Conservation (phyloP, 768 basidiomycete species). For the Mycena crocata region DNA sequence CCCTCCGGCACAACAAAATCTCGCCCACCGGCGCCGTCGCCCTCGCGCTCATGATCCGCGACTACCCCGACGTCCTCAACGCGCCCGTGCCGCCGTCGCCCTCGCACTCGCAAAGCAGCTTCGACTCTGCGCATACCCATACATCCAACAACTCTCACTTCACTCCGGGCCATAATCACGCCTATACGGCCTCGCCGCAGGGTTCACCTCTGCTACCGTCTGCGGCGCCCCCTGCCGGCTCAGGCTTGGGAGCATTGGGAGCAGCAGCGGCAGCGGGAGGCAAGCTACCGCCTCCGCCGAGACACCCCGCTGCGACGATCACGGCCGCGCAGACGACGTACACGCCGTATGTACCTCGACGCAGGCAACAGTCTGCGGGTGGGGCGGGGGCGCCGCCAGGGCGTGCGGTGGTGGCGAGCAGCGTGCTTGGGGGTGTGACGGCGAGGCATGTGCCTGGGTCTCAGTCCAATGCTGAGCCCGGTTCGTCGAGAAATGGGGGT, state of each 20-base stretch:
- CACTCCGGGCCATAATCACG: too few relatives aligned
- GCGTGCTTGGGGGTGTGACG: constrained; percentile 64
- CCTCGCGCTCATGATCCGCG: constrained; percentile 94
- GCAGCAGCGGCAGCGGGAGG: constrained; percentile 40
- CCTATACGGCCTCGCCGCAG: too few relatives aligned
- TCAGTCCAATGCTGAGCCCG: too few relatives aligned
- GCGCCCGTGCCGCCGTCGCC: constrained; percentile 35
- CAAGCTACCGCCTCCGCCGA: constrained; percentile 48
- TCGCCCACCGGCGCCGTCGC: constrained; percentile 88
- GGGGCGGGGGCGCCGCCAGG: constrained; percentile 58
- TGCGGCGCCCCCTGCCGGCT: background rate
- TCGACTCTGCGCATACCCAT: constrained; percentile 44
- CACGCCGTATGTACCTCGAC: constrained; percentile 83
- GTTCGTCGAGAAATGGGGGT: constrained; percentile 28
- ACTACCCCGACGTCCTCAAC: constrained; percentile 87
- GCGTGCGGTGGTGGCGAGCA: constrained; percentile 79
- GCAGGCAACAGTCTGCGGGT: constrained; percentile 61
- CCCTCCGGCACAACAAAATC: constrained; percentile 90
- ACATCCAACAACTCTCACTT: constrained; percentile 49
- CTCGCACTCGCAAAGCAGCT: constrained; percentile 43
- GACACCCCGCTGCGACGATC: constrained; percentile 59
- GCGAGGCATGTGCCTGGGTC: constrained; percentile 52
- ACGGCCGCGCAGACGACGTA: constrained; percentile 76
- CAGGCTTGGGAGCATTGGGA: constrained; percentile 34
- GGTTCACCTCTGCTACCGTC: background rate